Percentiles rank a stretch among this genome's conserved stretches.
These are phyloP conservation scores for Lentinula sp. DNA, from an alignment of 768 basidiomycete species.

Conservation along the genomic window DNA sequence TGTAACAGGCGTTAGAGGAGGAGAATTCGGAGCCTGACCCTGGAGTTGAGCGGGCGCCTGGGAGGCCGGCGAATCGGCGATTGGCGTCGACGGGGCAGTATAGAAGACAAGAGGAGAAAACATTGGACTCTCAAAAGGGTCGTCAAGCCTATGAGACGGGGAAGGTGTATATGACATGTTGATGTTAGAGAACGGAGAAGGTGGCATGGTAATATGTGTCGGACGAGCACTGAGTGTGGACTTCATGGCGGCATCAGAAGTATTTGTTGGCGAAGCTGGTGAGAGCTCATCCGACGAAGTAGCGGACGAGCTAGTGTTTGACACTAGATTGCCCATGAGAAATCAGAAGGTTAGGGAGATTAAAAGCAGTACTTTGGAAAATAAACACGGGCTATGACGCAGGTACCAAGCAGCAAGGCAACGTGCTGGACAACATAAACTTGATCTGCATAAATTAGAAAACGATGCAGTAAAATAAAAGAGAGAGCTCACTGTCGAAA, in stretches of 20 bases:
- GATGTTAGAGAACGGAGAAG: constrained; percentile 24
- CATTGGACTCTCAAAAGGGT: constrained; percentile 28
- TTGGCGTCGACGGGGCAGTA: constrained; percentile 43
- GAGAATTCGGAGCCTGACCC: constrained; percentile 19
- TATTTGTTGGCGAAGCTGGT: background rate
- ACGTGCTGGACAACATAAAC: constrained; percentile 11
- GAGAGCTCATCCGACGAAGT: constrained; percentile 4
- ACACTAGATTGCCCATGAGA: constrained; percentile 15
- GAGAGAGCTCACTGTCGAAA: background rate
- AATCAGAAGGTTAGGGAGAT: background rate
- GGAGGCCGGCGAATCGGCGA: constrained; percentile 26
- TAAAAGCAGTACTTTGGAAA: constrained; percentile 10
- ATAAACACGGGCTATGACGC: constrained; percentile 14
- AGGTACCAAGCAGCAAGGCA: background rate
- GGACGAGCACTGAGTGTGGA: constrained; percentile 22
- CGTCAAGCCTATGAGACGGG: constrained; percentile 26
- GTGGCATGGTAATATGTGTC: constrained; percentile 26
- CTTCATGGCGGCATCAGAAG: constrained; percentile 9
- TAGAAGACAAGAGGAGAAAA: constrained; percentile 36
- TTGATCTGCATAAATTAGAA: background rate
- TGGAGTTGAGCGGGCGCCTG: constrained; percentile 33
- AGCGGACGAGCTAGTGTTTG: background rate
- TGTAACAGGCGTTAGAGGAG: constrained; percentile 11
- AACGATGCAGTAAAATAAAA: background rate
- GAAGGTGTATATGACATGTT: constrained; percentile 23